Conservation (phyloP, 176 grass and related monocot genomes). For the barley (Hordeum vulgare) region MorexV3_pseudomolecules_assembly NC_058523.1:510820983-510821482, state of each 20-base stretch:
- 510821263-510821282: not conserved
- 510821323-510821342: too few species aligned
- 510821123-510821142: not conserved
- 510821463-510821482: too few species aligned
- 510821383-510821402: not conserved
- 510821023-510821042: conserved; percentile 32
- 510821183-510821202: not conserved
- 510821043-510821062: conserved; percentile 10
- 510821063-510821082: conserved; percentile 19
- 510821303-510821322: too few species aligned
- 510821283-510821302: not conserved
- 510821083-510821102: not conserved
- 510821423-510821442: too few species aligned
- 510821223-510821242: not conserved
- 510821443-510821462: too few species aligned
- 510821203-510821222: not conserved
- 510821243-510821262: not conserved
- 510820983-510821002: conserved; percentile 39
- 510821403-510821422: not conserved
- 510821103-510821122: conserved; percentile 21
- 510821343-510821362: too few species aligned
- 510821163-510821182: not conserved
- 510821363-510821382: too few species aligned
- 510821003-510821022: conserved; percentile 24
- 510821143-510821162: not conserved